These are phyloP conservation scores for Sugiyamaella sp. DNA, from an alignment of 1,139 yeast genomes.

Conservation along the genomic window DNA sequence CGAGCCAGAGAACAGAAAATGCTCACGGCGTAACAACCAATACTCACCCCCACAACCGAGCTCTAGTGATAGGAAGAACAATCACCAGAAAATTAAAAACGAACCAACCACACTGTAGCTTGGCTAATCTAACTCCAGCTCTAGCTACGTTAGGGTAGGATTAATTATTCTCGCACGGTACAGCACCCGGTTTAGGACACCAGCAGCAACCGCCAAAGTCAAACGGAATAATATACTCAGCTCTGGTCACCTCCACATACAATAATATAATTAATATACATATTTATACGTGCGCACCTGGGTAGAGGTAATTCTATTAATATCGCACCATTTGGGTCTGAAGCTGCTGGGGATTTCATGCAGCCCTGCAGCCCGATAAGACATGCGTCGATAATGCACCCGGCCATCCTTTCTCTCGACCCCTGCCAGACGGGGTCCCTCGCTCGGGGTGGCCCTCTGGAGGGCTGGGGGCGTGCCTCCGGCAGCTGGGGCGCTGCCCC, in stretches of 20 bases:
- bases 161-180: not conserved
- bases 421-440: not conserved
- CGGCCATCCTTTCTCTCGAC: not conserved
- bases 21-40: not conserved
- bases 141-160: not conserved
- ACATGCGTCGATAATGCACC: not conserved
- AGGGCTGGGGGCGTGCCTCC: not conserved
- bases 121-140: too few relatives aligned
- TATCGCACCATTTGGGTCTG: constrained; percentile 2
- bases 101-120: not conserved
- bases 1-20: too few relatives aligned
- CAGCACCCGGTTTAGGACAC: not conserved
- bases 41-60: not conserved
- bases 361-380: constrained; percentile 12
- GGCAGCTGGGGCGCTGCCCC: constrained; percentile 3
- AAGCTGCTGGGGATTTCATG: constrained; percentile 10
- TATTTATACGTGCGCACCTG: not conserved
- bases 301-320: constrained; percentile 8
- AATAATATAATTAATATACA: too few relatives aligned
- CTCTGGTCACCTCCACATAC: too few relatives aligned
- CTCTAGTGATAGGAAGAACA: too few relatives aligned
- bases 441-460: too few relatives aligned
- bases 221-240: too few relatives aligned
- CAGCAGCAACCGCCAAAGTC: too few relatives aligned
- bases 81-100: not conserved